phyloP scores from a whole-genome alignment of 352 stramenopile species.

The Phytophthora pseudosyringae region DNA sequence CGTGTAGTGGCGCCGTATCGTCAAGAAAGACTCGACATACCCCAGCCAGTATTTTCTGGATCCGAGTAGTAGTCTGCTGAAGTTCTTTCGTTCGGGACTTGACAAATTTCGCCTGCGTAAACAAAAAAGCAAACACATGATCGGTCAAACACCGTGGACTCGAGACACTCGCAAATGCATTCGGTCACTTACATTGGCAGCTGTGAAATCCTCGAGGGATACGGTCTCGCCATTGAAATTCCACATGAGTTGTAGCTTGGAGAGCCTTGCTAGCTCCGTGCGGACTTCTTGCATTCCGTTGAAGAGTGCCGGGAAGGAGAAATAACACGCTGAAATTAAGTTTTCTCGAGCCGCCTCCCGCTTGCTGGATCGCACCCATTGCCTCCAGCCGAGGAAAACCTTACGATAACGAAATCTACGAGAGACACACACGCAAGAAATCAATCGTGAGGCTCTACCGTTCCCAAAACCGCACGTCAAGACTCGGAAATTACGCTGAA shows the following conservation, averaged over 20 bases:
- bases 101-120: slow-evolving; percentile 21
- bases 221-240: slow-evolving; percentile 50
- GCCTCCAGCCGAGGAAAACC: slow-evolving; percentile 64
- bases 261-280: slow-evolving; percentile 36
- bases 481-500: slow-evolving; percentile 40
- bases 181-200: slow-evolving; percentile 44
- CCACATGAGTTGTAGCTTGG: slow-evolving; percentile 46
- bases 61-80: slow-evolving; percentile 18
- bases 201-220: slow-evolving; percentile 40
- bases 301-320: slow-evolving; percentile 49
- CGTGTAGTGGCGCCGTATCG: slow-evolving; percentile 42
- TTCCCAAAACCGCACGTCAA: too few relatives aligned
- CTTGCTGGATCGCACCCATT: slow-evolving; percentile 52
- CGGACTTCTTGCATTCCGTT: slow-evolving; percentile 45
- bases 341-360: slow-evolving; percentile 49
- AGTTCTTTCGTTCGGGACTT: slow-evolving; percentile 38
- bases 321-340: slow-evolving; percentile 55
- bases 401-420: slow-evolving; percentile 74
- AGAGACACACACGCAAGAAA: background rate
- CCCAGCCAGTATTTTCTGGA: slow-evolving; percentile 48
- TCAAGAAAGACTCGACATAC: slow-evolving; percentile 50
- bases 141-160: background rate
- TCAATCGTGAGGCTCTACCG: background rate
- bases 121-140: background rate
- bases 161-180: background rate